Conservation (phyloP, 108 stramenopile genomes). For the Schizochytrium sp. region DNA sequence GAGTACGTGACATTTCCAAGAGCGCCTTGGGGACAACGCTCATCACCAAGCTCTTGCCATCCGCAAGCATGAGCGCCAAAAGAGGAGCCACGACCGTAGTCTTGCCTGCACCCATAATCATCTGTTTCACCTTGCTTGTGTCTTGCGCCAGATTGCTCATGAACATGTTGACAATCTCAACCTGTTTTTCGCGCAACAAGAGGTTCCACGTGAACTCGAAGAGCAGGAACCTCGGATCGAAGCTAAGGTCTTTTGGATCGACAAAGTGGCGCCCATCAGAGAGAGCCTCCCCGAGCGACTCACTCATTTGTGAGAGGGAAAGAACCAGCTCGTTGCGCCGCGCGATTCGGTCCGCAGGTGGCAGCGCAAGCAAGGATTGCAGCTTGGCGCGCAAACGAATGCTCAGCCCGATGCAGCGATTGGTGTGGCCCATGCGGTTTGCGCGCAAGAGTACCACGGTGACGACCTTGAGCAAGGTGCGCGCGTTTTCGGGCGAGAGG, state of each 20-base stretch:
- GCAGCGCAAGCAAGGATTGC: background rate
- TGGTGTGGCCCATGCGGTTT: slow-evolving; percentile 28
- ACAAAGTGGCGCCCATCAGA: slow-evolving; percentile 25
- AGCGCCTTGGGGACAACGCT: slow-evolving; percentile 31
- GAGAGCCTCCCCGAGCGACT: slow-evolving; percentile 14
- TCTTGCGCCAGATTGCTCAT: background rate
- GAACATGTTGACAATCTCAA: slow-evolving; percentile 21
- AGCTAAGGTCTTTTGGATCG: background rate
- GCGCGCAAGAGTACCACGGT: slow-evolving; percentile 16
- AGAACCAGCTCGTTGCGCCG: background rate
- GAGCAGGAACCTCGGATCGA: slow-evolving; percentile 33
- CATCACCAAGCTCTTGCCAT: slow-evolving; percentile 25
- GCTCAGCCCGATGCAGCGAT: slow-evolving; percentile 23
- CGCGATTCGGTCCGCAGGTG: background rate
- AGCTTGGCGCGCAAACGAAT: slow-evolving; percentile 14
- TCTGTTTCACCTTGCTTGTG: slow-evolving; percentile 20
- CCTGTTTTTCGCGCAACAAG: slow-evolving; percentile 27
- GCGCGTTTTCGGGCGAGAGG: background rate
- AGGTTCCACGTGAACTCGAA: slow-evolving; percentile 30
- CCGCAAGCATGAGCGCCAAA: slow-evolving; percentile 28
- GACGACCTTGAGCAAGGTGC: background rate
- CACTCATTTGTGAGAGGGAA: slow-evolving; percentile 17
- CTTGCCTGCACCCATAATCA: slow-evolving; percentile 42
- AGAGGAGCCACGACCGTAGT: slow-evolving; percentile 34
- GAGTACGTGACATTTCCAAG: slow-evolving; percentile 8